Percentiles rank a stretch among this genome's conserved stretches.
These are phyloP conservation scores for Pseudogymnoascus sp. DNA, from an alignment of 2,329 filamentous ascomycete species.

Conservation along the genomic window DNA sequence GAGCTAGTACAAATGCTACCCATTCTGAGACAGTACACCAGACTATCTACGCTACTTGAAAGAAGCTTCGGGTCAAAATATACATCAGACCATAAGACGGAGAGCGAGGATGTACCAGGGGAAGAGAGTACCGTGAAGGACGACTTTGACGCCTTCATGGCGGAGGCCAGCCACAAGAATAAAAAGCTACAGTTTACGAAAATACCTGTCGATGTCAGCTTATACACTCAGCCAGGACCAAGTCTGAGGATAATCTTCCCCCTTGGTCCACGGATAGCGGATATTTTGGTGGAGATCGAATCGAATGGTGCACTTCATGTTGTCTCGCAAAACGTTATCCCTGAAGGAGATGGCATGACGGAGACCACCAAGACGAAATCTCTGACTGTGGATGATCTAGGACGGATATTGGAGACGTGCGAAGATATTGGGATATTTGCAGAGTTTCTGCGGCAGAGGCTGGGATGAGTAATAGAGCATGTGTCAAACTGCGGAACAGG, in stretches of 20 bases:
- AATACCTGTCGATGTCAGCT: constrained; percentile 23
- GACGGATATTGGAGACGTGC: constrained; percentile 37
- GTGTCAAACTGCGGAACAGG: background rate
- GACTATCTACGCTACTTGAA: constrained; percentile 57
- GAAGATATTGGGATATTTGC: constrained; percentile 45
- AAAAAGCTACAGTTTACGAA: constrained; percentile 1
- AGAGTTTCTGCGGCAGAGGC: constrained; percentile 38
- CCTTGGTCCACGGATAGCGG: constrained; percentile 20
- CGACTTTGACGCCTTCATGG: constrained; percentile 27
- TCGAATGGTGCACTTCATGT: constrained; percentile 25
- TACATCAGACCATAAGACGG: background rate
- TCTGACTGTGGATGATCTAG: constrained; percentile 30
- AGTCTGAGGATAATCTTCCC: constrained; percentile 25
- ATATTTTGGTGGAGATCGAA: constrained; percentile 27
- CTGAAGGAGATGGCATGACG: constrained; percentile 14
- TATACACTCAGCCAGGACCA: constrained; percentile 25
- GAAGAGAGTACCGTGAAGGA: constrained; percentile 21
- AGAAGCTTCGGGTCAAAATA: constrained; percentile 45
- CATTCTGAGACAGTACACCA: constrained; percentile 66
- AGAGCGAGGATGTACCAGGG: constrained; percentile 4
- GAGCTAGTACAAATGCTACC: constrained; percentile 72
- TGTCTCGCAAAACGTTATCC: constrained; percentile 24
- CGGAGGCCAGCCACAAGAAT: background rate
- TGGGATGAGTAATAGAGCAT: constrained; percentile 16
- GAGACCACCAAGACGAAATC: constrained; percentile 12